Evolutionary conservation across 1,139 yeast species (phyloP).

Genomic region (Pneumocystis oryctolagi): DNA sequence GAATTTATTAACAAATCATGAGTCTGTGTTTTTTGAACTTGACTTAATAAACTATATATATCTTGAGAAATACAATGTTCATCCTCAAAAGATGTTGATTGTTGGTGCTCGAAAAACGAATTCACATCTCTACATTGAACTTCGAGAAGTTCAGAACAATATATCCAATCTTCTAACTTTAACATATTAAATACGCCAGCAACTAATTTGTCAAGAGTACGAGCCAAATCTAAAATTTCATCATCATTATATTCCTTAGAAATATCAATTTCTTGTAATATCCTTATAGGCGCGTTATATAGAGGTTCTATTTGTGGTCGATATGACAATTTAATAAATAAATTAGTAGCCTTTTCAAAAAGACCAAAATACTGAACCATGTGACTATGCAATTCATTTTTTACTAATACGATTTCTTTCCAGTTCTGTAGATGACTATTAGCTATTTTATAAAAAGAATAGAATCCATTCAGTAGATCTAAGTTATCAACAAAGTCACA

Average conservation of each 20-base stretch:
- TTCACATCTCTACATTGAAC: conserved; percentile 41
- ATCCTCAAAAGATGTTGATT: conserved; percentile 33
- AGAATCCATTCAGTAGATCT: conserved; percentile 43
- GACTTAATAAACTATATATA: conserved; percentile 53
- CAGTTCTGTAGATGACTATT: conserved; percentile 62
- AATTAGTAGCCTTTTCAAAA: conserved; percentile 54
- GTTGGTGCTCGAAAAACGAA: conserved; percentile 45
- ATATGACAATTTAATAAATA: conserved; percentile 64
- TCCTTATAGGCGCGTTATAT: not conserved
- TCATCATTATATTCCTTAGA: not conserved
- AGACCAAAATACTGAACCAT: conserved; percentile 31
- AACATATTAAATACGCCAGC: conserved; percentile 46
- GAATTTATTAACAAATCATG: conserved; percentile 35
- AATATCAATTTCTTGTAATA: not conserved
- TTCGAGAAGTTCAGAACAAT: conserved; percentile 59
- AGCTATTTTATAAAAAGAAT: conserved; percentile 51
- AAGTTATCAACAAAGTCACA: conserved; percentile 61
- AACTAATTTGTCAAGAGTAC: conserved; percentile 42
- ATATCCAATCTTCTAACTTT: conserved; percentile 64
- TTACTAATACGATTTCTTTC: conserved; percentile 25
- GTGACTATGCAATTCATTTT: conserved; percentile 22
- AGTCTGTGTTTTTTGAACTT: conserved; percentile 32
- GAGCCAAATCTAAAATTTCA: not conserved
- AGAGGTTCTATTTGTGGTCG: conserved; percentile 33
- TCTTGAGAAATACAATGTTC: conserved; percentile 53